Evolutionary conservation across 176 grass and related monocot genomes (phyloP).

Genomic region (Bromus sterilis): DNA sequence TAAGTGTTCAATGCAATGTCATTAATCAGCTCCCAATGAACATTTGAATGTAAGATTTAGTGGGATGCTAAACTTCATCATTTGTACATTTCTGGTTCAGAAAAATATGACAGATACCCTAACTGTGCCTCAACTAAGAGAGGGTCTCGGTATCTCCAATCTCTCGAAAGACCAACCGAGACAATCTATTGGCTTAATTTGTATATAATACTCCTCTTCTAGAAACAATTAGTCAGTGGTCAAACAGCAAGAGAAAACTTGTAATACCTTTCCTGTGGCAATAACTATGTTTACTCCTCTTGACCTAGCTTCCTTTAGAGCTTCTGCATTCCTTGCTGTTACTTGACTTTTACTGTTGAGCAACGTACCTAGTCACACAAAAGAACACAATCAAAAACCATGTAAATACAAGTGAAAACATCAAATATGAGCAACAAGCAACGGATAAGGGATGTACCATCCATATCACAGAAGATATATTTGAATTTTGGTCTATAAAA

Average conservation of each 20-base stretch:
- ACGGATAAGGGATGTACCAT: constrained; percentile 53
- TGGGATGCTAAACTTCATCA: neutral
- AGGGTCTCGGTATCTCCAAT: neutral
- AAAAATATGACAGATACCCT: neutral
- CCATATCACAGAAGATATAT: constrained; percentile 96
- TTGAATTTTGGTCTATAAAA: constrained; percentile 97
- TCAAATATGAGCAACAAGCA: constrained; percentile 13
- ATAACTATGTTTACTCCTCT: constrained; percentile 92
- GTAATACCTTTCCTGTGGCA: constrained; percentile 87
- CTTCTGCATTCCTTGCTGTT: constrained; percentile 66
- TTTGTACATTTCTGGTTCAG: neutral
- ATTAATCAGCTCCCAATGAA: neutral
- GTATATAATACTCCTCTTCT: neutral
- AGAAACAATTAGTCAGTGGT: neutral
- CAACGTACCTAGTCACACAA: constrained; percentile 67
- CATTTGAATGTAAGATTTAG: neutral
- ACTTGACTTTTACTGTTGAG: constrained; percentile 95
- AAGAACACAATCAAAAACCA: constrained; percentile 1
- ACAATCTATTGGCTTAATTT: neutral
- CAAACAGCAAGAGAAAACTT: neutral
- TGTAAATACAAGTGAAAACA: constrained; percentile 5
- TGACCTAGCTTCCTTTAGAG: constrained; percentile 79
- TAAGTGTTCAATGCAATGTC: neutral
- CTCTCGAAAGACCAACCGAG: neutral
- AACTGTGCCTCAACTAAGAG: neutral